These are phyloP conservation scores for Helminthosporium solani DNA, from an alignment of 2,329 filamentous ascomycete genomes.

Conservation along the genomic window DNA sequence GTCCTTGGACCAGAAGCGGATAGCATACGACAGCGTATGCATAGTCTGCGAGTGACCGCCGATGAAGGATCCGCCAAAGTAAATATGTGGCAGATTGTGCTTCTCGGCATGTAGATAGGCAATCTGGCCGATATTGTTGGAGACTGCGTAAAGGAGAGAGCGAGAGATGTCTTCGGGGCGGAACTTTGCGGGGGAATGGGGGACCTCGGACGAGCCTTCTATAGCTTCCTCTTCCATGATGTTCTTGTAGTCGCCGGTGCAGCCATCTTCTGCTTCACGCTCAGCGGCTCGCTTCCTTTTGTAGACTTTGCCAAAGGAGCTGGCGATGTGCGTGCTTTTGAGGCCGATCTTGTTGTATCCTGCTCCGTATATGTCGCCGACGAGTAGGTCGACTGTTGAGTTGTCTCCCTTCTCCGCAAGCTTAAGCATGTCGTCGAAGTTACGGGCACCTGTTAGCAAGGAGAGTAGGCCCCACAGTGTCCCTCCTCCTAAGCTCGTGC, in stretches of 20 bases:
- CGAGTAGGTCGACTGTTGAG: slow-evolving; percentile 88
- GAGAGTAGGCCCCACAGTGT: slow-evolving; percentile 95
- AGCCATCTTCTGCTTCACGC: slow-evolving; percentile 69
- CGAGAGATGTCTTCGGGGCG: slow-evolving; percentile 82
- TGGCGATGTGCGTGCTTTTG: slow-evolving; percentile 93
- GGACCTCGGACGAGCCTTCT: slow-evolving; percentile 28
- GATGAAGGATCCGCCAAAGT: slow-evolving; percentile 97
- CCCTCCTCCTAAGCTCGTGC: slow-evolving; percentile 92
- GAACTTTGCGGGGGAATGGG: slow-evolving; percentile 58
- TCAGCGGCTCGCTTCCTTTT: slow-evolving; percentile 87
- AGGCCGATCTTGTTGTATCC: slow-evolving; percentile 96
- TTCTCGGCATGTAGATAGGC: slow-evolving; percentile 97
- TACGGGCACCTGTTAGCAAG: slow-evolving; percentile 85
- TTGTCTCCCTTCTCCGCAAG: slow-evolving; percentile 93
- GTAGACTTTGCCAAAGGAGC: slow-evolving; percentile 95
- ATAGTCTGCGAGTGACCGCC: slow-evolving; percentile 95
- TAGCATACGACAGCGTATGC: slow-evolving; percentile 94
- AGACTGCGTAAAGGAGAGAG: slow-evolving; percentile 88
- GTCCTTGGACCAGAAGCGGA: slow-evolving; percentile 96
- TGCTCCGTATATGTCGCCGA: slow-evolving; percentile 95
- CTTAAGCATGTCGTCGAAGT: slow-evolving; percentile 96
- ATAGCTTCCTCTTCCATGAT: slow-evolving; percentile 39
- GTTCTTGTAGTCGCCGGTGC: slow-evolving; percentile 51
- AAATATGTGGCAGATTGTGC: slow-evolving; percentile 86
- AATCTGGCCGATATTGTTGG: slow-evolving; percentile 97